These are phyloP conservation scores for Arxiozyma heterogenica DNA, from an alignment of 1,139 yeast genomes.

Conservation along the genomic window DNA sequence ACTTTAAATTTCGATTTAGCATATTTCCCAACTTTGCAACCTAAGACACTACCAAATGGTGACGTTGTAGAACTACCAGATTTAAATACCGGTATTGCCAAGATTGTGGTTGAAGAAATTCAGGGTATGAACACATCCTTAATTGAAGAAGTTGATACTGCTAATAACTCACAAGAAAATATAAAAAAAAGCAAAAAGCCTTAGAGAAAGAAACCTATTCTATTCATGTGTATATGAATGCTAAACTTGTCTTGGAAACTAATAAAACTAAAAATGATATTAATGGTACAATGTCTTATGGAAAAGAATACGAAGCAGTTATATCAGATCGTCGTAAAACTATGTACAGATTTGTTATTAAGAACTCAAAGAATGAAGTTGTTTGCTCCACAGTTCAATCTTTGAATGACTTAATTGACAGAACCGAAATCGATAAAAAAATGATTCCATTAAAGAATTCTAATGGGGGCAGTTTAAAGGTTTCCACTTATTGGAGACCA, in stretches of 20 bases:
- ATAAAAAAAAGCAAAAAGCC: constrained; percentile 28
- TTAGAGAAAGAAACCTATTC: constrained; percentile 41
- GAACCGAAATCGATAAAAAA: constrained; percentile 65
- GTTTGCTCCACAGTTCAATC: constrained; percentile 56
- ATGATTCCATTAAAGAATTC: constrained; percentile 64
- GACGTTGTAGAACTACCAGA: constrained; percentile 83
- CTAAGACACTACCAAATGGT: constrained; percentile 73
- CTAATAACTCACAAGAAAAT: constrained; percentile 9
- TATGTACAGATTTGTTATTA: constrained; percentile 55
- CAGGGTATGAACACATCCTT: constrained; percentile 14
- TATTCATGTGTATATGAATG: constrained; percentile 62
- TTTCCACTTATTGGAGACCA: constrained; percentile 77
- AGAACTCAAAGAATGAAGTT: constrained; percentile 47
- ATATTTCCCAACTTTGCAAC: constrained; percentile 72
- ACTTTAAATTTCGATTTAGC: constrained; percentile 58
- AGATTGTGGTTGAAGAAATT: constrained; percentile 33
- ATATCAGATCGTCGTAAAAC: constrained; percentile 65
- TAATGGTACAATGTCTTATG: constrained; percentile 51
- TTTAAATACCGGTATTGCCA: constrained; percentile 82
- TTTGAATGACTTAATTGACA: constrained; percentile 64
- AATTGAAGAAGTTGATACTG: not conserved
- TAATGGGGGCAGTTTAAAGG: constrained; percentile 67
- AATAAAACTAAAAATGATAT: constrained; percentile 51
- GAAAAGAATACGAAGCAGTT: constrained; percentile 56
- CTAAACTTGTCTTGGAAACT: constrained; percentile 50